phyloP scores from a whole-genome alignment of 768 basidiomycete species.

The Lactarius evosmus region DNA sequence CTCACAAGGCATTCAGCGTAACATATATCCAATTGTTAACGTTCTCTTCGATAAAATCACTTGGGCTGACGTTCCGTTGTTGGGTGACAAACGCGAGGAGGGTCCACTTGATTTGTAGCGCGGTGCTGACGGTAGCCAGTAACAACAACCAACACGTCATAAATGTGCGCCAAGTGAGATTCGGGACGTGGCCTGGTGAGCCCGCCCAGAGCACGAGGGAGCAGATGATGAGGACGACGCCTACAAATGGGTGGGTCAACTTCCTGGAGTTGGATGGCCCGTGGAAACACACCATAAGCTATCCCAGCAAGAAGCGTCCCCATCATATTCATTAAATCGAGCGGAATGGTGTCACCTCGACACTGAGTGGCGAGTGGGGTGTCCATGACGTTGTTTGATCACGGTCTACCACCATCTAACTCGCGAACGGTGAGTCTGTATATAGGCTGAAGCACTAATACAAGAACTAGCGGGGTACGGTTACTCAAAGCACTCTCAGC shows the following conservation, averaged over 20 bases:
- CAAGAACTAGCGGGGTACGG: conserved; percentile 22
- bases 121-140: conserved; percentile 16
- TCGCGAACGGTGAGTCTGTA: conserved; percentile 4
- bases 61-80: conserved; percentile 28
- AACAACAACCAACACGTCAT: conserved; percentile 22
- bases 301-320: conserved; percentile 31
- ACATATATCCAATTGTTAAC: conserved; percentile 26
- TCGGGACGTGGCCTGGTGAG: conserved; percentile 1
- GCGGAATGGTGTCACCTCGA: conserved; percentile 9
- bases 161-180: conserved; percentile 6
- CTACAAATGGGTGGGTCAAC: conserved; percentile 14
- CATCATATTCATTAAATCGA: conserved; percentile 25
- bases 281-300: conserved; percentile 30
- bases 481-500: background rate
- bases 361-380: background rate
- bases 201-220: conserved; percentile 10
- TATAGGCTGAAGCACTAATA: conserved; percentile 14
- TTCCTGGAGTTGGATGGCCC: background rate
- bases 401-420: background rate
- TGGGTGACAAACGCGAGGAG: conserved; percentile 31
- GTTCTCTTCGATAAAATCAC: conserved; percentile 29
- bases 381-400: conserved; percentile 12
- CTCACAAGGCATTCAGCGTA: conserved; percentile 31
- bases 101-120: conserved; percentile 25
- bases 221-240: conserved; percentile 27